Conservation (phyloP, 148 eudicot species). For the Talinum fruticosum region DNA sequence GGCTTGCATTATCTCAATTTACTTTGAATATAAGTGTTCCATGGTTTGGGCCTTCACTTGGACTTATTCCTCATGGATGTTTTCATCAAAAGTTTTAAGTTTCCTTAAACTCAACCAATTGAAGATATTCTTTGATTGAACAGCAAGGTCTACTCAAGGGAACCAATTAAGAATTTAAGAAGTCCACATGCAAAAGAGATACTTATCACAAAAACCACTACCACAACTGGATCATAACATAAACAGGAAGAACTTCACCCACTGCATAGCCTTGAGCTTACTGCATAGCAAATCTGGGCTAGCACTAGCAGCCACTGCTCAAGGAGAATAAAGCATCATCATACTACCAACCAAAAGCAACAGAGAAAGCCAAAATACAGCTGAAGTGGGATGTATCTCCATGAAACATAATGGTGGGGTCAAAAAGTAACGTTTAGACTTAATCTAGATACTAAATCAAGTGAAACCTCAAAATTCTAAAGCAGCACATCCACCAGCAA, state of each 20-base stretch:
- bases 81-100: not conserved
- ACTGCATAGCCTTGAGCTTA: not conserved
- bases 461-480: not conserved
- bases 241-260: no score
- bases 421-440: not conserved
- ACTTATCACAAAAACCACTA: not conserved
- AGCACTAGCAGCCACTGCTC: not conserved
- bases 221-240: no score
- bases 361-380: not conserved
- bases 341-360: not conserved
- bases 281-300: not conserved
- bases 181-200: not conserved
- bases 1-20: not conserved
- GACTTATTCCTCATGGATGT: not conserved
- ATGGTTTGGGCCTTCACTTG: not conserved
- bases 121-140: not conserved
- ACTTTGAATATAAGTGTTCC: not conserved
- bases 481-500: not conserved
- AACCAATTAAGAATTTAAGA: not conserved
- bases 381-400: not conserved
- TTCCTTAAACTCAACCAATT: not conserved
- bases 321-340: not conserved
- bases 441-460: no score
- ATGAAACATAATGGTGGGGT: not conserved
- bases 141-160: not conserved